Evolutionary conservation across 306 rosid genomes (phyloP).

Genomic region (Abrus precatorius): DNA sequence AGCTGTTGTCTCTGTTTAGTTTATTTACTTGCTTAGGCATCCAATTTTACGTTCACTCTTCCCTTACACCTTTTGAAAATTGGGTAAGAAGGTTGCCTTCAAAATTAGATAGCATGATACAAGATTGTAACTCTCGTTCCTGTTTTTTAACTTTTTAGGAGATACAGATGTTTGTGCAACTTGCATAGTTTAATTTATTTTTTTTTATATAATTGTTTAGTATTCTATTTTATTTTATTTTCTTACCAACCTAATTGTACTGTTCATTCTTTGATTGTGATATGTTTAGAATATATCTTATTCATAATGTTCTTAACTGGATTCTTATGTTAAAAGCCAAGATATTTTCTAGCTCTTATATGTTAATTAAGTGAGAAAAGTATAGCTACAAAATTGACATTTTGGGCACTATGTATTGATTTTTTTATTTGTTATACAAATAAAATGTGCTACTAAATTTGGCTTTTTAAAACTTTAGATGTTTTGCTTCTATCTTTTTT

Average conservation of each 20-base stretch:
- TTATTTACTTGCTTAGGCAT: constrained; percentile 45
- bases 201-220: not conserved
- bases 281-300: too few species aligned
- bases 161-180: not conserved
- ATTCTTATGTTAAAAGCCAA: too few species aligned
- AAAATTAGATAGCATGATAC: constrained; percentile 57
- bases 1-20: not conserved
- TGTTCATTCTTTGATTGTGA: too few species aligned
- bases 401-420: too few species aligned
- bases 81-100: constrained; percentile 62
- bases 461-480: too few species aligned
- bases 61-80: constrained; percentile 49
- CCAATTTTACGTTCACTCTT: constrained; percentile 41
- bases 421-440: too few species aligned
- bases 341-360: too few species aligned
- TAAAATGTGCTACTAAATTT: too few species aligned
- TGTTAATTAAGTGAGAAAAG: too few species aligned
- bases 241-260: not conserved
- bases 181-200: not conserved
- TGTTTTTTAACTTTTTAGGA: not conserved
- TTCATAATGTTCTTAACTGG: too few species aligned
- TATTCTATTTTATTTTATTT: not conserved
- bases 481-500: too few species aligned
- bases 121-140: not conserved
- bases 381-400: too few species aligned